phyloP scores from a whole-genome alignment of 139 green algal species.

The Asterochloris sp. region DNA sequence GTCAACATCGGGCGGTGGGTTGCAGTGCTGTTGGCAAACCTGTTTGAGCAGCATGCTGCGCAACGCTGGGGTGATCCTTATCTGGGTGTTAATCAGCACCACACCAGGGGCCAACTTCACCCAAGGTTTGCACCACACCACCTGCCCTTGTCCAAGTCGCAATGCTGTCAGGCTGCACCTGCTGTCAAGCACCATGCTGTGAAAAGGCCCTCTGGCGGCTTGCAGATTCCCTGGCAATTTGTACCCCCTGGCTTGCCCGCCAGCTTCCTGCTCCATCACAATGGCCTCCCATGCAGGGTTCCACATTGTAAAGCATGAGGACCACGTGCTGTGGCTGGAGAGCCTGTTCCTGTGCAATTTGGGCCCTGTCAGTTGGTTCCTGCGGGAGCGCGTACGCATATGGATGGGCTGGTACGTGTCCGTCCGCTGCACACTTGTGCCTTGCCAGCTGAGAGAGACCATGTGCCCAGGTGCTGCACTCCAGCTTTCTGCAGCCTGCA shows the following conservation, averaged over 20 bases:
- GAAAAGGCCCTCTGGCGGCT: background rate
- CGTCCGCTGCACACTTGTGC: too few species aligned
- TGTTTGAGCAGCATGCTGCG: background rate
- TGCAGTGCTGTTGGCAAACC: background rate
- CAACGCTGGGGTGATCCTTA: background rate
- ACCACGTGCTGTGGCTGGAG: constrained; percentile 12
- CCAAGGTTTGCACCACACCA: background rate
- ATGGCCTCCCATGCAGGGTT: background rate
- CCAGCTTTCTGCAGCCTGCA: too few species aligned
- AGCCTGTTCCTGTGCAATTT: constrained; percentile 8
- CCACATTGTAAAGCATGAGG: constrained; percentile 9
- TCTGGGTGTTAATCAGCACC: background rate
- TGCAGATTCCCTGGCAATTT: background rate
- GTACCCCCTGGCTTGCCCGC: too few species aligned
- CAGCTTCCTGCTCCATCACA: too few species aligned
- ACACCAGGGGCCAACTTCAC: background rate
- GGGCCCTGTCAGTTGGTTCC: background rate
- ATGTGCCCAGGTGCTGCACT: too few species aligned
- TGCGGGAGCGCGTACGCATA: too few species aligned
- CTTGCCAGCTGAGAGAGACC: too few species aligned
- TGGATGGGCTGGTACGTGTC: too few species aligned
- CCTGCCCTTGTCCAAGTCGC: background rate
- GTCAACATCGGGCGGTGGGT: background rate
- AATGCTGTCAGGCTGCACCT: background rate
- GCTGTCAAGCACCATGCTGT: background rate